Percentiles rank a stretch among this genome's conserved stretches.
phyloP scores from a whole-genome alignment of 23 red algal genomes.

The Chondrus crispus region DNA sequence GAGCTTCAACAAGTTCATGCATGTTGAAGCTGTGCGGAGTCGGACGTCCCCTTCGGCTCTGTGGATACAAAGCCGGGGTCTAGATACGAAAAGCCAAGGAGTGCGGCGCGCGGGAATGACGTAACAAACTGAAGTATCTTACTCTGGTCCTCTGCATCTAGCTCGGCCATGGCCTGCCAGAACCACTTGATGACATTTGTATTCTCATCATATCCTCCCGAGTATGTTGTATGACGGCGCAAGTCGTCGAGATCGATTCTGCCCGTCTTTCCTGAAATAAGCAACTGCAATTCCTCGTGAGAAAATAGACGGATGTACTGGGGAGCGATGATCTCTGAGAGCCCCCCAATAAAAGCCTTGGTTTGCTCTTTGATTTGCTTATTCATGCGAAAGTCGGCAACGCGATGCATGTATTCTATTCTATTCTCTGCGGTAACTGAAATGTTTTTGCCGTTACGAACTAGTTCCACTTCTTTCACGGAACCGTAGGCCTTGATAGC shows the following conservation, averaged over 20 bases:
- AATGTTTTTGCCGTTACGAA: slow-evolving; percentile 63
- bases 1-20: slow-evolving; percentile 98
- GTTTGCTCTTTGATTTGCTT: slow-evolving; percentile 77
- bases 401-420: slow-evolving; percentile 95
- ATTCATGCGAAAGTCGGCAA: slow-evolving; percentile 90
- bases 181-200: slow-evolving; percentile 79
- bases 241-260: slow-evolving; percentile 82
- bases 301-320: slow-evolving; percentile 88
- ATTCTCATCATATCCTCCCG: slow-evolving; percentile 86
- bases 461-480: slow-evolving; percentile 76
- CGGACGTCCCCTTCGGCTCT: slow-evolving; percentile 86
- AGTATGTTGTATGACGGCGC: slow-evolving; percentile 74
- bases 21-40: slow-evolving; percentile 91
- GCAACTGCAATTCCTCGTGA: slow-evolving; percentile 79
- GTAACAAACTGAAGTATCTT: slow-evolving; percentile 97
- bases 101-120: slow-evolving; percentile 83
- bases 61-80: slow-evolving; percentile 92
- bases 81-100: slow-evolving; percentile 94
- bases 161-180: slow-evolving; percentile 76
- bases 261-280: slow-evolving; percentile 75
- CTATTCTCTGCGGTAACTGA: slow-evolving; percentile 81
- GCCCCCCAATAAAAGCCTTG: slow-evolving; percentile 75
- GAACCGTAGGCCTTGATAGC: slow-evolving; percentile 83
- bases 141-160: slow-evolving; percentile 69
- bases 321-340: slow-evolving; percentile 77